Conservation (phyloP, 73 alveolate genomes). For the Paramecium tetraurelia region DNA sequence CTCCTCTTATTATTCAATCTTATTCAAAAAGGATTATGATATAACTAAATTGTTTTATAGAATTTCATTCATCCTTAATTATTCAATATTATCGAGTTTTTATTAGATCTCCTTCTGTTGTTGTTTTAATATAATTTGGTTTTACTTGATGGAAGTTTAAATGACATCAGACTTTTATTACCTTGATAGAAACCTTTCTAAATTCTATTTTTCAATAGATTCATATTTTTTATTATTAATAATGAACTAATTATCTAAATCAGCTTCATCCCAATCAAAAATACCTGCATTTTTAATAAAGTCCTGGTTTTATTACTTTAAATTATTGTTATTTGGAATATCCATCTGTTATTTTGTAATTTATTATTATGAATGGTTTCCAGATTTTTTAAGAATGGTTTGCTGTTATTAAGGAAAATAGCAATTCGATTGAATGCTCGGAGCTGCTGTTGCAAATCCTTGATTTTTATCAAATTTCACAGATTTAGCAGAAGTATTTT, state of each 20-base stretch:
- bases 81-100: not conserved
- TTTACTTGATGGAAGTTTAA: not conserved
- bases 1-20: not conserved
- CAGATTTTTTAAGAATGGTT: not conserved
- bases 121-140: not conserved
- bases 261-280: slow-evolving; percentile 17
- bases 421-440: not conserved
- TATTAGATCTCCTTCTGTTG: not conserved
- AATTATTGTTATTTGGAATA: not conserved
- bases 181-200: not conserved
- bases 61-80: not conserved
- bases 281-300: not conserved
- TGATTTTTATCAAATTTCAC: not conserved
- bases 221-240: not conserved
- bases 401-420: not conserved
- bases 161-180: not conserved
- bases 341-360: not conserved
- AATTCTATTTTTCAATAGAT: not conserved
- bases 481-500: not conserved
- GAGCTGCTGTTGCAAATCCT: not conserved
- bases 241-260: not conserved
- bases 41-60: not conserved
- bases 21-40: not conserved
- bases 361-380: too few species aligned
- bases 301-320: not conserved